Evolutionary conservation across 805 yeast species (phyloP), one percentile per base, ranked within the genome.

Genomic region (Metschnikowia reukaufii): DNA sequence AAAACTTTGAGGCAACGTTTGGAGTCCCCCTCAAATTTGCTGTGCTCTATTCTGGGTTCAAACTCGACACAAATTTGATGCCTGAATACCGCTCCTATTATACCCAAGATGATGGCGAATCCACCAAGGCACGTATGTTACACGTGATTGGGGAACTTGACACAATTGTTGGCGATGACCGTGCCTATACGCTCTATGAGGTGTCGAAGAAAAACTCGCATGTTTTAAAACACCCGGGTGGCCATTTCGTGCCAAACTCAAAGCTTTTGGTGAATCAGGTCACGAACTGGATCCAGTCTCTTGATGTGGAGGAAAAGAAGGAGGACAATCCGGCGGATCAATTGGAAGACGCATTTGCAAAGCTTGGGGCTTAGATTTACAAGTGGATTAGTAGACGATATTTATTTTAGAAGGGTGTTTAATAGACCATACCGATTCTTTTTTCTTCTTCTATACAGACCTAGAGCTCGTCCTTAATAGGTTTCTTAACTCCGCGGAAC

Each of bases 201-300:
- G 44, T 49, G 19, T 51, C 62, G 41, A 61, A 62, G 48, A 76
- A 78, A 15, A 66, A 76, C 32, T 79, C 84, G 43, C 77, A 78
- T 43, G 69, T 86, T 5, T 72, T 85, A 49, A 84, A 79, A 53
- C 99, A 92, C 60, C 97, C 97, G 8, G 98, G 99, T 50, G 97
- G 98, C 1, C 99, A 92, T 62, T 90, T 86, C 69, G 96, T 92
- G 39, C 99, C 98, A 23, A 89, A 88, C 66, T 84, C 90, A 41
- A 87, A 86, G 64, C 40, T 63, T 13, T 58, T 66, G 50, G 63
- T 72, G 1, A 72, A 68, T 44, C 70, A 70, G 50, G 75, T 72
- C 6, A 58, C 65, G 15, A 69, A 67, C 48, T 73, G 77, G 77
- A 67, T 73, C 10, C 62, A 58, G 40, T 41, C 49, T 2, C 52